phyloP scores from a whole-genome alignment of 2,329 filamentous ascomycete species.

The Ceratocystis papillata region DNA sequence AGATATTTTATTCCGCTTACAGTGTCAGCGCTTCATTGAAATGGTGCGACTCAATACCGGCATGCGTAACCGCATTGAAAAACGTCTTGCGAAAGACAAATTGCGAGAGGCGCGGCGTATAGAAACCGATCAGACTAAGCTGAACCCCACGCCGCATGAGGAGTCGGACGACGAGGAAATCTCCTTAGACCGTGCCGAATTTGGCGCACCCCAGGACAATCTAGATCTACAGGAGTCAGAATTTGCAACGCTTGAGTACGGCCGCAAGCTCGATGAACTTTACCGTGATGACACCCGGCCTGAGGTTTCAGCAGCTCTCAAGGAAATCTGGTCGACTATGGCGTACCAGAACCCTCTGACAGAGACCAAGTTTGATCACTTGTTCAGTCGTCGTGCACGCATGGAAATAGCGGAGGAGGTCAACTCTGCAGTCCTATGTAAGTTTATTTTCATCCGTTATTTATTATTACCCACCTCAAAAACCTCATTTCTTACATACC shows the following conservation, averaged over 20 bases:
- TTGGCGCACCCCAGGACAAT: not conserved
- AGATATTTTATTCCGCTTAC: constrained; percentile 75
- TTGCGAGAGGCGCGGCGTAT: not conserved
- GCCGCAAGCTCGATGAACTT: constrained; percentile 64
- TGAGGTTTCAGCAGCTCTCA: constrained; percentile 61
- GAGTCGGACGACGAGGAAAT: not conserved
- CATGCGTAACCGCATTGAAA: constrained; percentile 27
- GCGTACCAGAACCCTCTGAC: constrained; percentile 74
- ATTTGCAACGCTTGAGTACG: constrained; percentile 63
- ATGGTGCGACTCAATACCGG: constrained; percentile 65
- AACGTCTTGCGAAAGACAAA: constrained; percentile 27
- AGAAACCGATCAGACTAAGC: constrained; percentile 44
- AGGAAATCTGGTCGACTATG: constrained; percentile 78
- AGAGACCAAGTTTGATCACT: constrained; percentile 60
- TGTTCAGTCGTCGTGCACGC: constrained; percentile 66
- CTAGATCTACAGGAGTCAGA: constrained; percentile 42
- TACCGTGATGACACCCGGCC: constrained; percentile 60
- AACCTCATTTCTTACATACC: not conserved
- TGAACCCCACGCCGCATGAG: constrained; percentile 9
- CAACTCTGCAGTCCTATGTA: constrained; percentile 84
- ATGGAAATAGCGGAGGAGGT: constrained; percentile 80
- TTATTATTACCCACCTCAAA: not conserved
- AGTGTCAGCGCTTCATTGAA: constrained; percentile 88
- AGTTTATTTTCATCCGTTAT: constrained; percentile 31
- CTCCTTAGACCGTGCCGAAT: not conserved